Evolutionary conservation across 2,329 filamentous ascomycete species (phyloP).

Genomic region (Diaporthe eres): DNA sequence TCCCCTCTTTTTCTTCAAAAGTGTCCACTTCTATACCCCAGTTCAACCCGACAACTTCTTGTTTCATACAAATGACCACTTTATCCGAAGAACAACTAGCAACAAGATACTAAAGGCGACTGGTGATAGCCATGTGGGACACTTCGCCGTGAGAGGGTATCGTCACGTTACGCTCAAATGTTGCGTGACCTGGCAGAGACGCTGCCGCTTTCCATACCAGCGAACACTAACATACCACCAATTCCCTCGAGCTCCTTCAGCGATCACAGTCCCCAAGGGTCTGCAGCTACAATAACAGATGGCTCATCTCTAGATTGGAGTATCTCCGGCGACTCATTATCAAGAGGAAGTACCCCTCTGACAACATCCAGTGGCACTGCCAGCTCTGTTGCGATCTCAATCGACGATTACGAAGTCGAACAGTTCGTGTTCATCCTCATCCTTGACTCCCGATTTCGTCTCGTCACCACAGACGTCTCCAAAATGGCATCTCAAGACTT

Average conservation of each 20-base stretch:
- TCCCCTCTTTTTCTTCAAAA: not conserved
- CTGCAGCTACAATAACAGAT: not conserved
- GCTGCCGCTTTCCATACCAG: not conserved
- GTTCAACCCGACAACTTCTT: not conserved
- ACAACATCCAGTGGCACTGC: not conserved
- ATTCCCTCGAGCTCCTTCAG: not conserved
- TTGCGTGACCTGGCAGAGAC: not conserved
- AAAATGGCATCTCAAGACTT: not conserved
- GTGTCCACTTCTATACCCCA: not conserved
- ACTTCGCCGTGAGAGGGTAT: conserved; percentile 2
- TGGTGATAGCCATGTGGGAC: not conserved
- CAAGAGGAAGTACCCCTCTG: not conserved
- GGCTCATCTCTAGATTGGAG: not conserved
- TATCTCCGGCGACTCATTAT: not conserved
- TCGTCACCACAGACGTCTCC: not conserved
- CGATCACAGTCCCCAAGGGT: not conserved
- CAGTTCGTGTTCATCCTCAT: not conserved
- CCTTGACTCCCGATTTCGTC: not conserved
- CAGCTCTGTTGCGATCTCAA: not conserved
- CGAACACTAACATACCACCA: not conserved
- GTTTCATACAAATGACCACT: not conserved
- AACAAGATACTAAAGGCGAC: not conserved
- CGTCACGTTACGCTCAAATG: not conserved
- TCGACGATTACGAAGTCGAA: not conserved
- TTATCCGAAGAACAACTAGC: not conserved